Evolutionary conservation across 371 early-diverging fungal genomes (phyloP).

Genomic region (Mucor ambiguus): DNA sequence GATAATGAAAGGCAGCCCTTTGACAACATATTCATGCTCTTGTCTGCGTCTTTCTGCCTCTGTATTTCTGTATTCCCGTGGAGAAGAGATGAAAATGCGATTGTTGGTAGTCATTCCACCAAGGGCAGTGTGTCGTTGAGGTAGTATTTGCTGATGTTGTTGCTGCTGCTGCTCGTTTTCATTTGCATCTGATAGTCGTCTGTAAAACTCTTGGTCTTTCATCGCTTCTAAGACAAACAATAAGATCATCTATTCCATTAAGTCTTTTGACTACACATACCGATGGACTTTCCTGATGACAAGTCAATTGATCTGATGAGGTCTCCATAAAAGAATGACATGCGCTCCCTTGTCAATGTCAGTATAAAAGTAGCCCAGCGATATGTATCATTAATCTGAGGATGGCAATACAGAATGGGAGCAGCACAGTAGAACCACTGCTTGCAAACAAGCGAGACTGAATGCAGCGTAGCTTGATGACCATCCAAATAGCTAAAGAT

Average conservation of each 20-base stretch:
- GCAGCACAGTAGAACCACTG: constrained; percentile 60
- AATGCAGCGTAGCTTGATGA: constrained; percentile 42
- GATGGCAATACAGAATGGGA: constrained; percentile 54
- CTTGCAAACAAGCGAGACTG: constrained; percentile 51
- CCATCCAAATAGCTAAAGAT: constrained; percentile 40
- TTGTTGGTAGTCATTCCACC: background rate
- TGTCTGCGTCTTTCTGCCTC: background rate
- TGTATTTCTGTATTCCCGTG: background rate
- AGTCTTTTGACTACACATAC: constrained; percentile 8
- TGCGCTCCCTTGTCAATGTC: constrained; percentile 49
- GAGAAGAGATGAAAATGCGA: background rate
- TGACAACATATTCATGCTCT: constrained; percentile 12
- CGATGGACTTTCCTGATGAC: constrained; percentile 32
- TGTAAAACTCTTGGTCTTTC: constrained; percentile 31
- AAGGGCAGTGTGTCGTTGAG: background rate
- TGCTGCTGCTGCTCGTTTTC: constrained; percentile 11
- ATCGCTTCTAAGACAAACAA: constrained; percentile 14
- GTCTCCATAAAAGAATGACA: constrained; percentile 36
- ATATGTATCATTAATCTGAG: constrained; percentile 54
- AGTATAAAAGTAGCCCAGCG: constrained; percentile 66
- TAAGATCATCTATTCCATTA: background rate
- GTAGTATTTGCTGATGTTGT: background rate
- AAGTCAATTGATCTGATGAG: constrained; percentile 38
- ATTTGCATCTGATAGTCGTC: constrained; percentile 13
- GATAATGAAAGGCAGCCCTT: constrained; percentile 36